phyloP scores from a whole-genome alignment of 257 asterid species.

The Jaltomata sinuosa region DNA sequence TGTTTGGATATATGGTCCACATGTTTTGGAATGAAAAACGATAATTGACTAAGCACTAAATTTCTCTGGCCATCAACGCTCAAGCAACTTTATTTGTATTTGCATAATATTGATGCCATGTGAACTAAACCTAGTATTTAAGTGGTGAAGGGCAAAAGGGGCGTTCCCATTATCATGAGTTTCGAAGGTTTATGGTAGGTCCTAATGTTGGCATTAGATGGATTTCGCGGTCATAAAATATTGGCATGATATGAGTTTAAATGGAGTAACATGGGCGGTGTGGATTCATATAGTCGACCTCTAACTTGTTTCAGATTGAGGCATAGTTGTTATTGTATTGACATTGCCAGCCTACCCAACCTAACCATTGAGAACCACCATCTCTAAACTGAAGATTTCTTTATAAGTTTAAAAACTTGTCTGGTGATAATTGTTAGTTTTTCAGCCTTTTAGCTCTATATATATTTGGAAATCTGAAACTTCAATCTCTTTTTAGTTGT shows the following conservation, averaged over 20 bases:
- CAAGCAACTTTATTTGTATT: neutral
- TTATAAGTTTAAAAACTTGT: neutral
- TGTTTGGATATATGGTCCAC: neutral
- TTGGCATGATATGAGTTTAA: neutral
- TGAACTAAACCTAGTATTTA: neutral
- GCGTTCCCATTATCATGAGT: neutral
- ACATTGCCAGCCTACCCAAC: neutral
- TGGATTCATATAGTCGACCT: neutral
- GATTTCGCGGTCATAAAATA: neutral
- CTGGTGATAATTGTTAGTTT: neutral
- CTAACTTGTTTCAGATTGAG: neutral
- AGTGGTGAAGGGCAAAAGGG: neutral
- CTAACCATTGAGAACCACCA: neutral
- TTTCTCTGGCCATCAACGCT: neutral
- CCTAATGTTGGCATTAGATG: neutral
- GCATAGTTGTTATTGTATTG: neutral
- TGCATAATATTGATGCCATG: neutral
- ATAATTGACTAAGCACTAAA: neutral
- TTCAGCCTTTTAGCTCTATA: neutral
- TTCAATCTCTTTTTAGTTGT: neutral
- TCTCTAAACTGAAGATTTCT: neutral
- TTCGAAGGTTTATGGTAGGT: neutral
- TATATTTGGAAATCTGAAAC: neutral
- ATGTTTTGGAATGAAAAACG: neutral
- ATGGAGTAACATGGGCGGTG: neutral